Conservation (phyloP, 306 rosid species). For the Betula pendula region DNA sequence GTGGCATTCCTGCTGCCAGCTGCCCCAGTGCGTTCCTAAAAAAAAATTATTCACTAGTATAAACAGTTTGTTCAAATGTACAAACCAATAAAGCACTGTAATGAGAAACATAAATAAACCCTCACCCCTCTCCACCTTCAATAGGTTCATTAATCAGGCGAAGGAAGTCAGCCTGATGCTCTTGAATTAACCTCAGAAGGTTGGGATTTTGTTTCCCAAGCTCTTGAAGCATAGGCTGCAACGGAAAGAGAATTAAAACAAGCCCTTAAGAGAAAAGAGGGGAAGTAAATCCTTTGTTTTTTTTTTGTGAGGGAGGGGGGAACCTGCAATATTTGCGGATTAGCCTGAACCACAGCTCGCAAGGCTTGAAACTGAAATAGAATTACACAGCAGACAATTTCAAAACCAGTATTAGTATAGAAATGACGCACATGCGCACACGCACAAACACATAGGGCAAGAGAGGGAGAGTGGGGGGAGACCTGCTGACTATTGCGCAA, state of each 20-base stretch:
- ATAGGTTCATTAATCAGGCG: constrained; percentile 81
- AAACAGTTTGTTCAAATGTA: background rate
- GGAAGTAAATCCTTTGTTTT: no score
- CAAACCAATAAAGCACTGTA: background rate
- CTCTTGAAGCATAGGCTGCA: constrained; percentile 97
- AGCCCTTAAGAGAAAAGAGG: background rate
- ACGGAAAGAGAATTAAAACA: constrained; percentile 27
- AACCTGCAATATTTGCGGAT: constrained; percentile 97
- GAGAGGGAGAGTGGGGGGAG: background rate
- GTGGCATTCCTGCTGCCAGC: constrained; percentile 61
- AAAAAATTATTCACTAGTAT: constrained; percentile 22
- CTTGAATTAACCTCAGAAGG: constrained; percentile 80
- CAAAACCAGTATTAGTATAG: background rate
- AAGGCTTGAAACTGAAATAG: constrained; percentile 72
- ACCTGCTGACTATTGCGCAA: constrained; percentile 91
- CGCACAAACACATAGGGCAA: no score
- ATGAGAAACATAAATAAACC: constrained; percentile 9
- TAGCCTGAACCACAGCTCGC: constrained; percentile 91
- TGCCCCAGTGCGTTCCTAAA: constrained; percentile 68
- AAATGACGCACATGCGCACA: background rate
- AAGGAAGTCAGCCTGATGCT: constrained; percentile 85
- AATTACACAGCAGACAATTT: constrained; percentile 8
- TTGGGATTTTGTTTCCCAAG: constrained; percentile 94
- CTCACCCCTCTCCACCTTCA: constrained; percentile 89
- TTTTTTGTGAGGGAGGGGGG: constrained; percentile 4